A percentile compares a stretch with the other conserved stretches of the same genome.
Evolutionary conservation across 176 grass and related monocot genomes (phyloP).

Genomic region (maize (Zea mays)): Zm-B73-REFERENCE-NAM-5.0 NC_050104.1:136965001-136965500

Average conservation of each 20-base stretch:
- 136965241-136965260: background rate
- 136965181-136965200: constrained; percentile 4
- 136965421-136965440: no score
- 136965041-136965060: constrained; percentile 50
- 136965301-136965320: no score
- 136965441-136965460: no score
- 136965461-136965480: no score
- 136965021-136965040: constrained; percentile 54
- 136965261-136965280: background rate
- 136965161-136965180: constrained; percentile 52
- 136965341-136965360: no score
- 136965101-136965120: constrained; percentile 15
- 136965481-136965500: no score
- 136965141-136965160: constrained; percentile 29
- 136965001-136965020: constrained; percentile 29
- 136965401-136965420: no score
- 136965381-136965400: no score
- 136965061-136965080: constrained; percentile 59
- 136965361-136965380: no score
- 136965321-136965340: no score
- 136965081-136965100: constrained; percentile 41
- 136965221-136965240: constrained; percentile 28
- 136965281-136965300: no score
- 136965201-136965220: constrained; percentile 31
- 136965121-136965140: constrained; percentile 48